Evolutionary conservation across 768 basidiomycete genomes (phyloP).

Genomic region (Collybiopsis luxurians): DNA sequence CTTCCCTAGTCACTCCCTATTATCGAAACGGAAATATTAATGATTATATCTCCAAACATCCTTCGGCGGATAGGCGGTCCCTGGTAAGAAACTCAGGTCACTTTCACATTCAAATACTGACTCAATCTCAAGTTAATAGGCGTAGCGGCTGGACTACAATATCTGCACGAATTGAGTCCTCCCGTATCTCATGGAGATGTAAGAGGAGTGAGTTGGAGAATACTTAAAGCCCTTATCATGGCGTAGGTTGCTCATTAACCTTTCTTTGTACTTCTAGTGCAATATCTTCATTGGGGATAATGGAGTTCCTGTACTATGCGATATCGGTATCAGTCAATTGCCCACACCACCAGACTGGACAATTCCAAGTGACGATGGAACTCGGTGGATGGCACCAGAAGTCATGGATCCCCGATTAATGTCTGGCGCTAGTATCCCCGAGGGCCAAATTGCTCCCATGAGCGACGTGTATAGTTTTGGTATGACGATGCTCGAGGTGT

Average conservation of each 20-base stretch:
- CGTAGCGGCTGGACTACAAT: conserved; percentile 3
- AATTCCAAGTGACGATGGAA: neutral
- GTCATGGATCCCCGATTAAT: conserved; percentile 3
- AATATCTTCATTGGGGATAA: conserved; percentile 8
- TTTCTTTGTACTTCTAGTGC: neutral
- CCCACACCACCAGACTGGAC: conserved; percentile 10
- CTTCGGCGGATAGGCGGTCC: conserved; percentile 7
- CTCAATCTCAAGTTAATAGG: neutral
- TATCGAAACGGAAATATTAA: conserved; percentile 10
- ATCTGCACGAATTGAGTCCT: conserved; percentile 6
- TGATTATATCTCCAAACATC: conserved; percentile 3
- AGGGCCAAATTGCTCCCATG: neutral
- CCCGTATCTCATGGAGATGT: conserved; percentile 10
- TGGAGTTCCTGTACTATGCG: neutral
- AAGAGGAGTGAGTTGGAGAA: conserved; percentile 13
- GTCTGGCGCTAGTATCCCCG: neutral
- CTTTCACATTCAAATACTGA: neutral
- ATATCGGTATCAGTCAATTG: conserved; percentile 2
- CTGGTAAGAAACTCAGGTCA: neutral
- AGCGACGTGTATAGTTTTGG: conserved; percentile 12
- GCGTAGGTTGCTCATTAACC: neutral
- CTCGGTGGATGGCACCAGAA: conserved; percentile 12
- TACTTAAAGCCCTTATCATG: neutral
- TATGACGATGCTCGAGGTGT: conserved; percentile 10
- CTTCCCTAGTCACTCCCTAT: conserved; percentile 5